Base-by-base conservation (phyloP, 1,139 yeast genomes). In the Hanseniaspora sp. region DNA sequence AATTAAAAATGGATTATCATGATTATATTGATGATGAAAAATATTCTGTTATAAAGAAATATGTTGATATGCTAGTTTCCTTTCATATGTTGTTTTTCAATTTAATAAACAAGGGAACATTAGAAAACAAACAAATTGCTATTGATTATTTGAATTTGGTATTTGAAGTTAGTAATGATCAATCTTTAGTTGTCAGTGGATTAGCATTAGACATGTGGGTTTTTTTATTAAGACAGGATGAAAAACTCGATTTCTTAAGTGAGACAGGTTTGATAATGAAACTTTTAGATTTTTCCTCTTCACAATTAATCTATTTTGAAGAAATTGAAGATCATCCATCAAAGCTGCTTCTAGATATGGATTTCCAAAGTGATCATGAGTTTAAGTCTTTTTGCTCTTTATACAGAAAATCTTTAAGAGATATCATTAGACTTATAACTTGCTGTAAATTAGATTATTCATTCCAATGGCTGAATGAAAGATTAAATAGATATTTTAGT, bases 171-270 rank as follows among this genome's bases (percentile, higher is more conserved):
- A 86, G 96, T 0, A 77, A 75, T 62, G 94, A 88, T 64, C 85
- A 88, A 38, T 85, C 95, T 62, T 74, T 92, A 57, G 84, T 92
- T n/a, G 82, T 92, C 3, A 84, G 95, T 54, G 96, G 96, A 0
- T 74, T 90, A 39, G 86, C 96, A 0, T 71, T 92, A 56, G 96
- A 90, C 64, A 85, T 92, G 72, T 94, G 98, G 98, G 90, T 95
- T 56, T 80, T 94, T 1, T 80, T 92, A 59, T 71, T 92, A 53
- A 76, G 98, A 62, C 80, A 82, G 56, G 96, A 88, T 61, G 90
- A 83, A 57, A 73, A 86, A 51, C 68, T 67, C 17, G 68, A 69
- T 6, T 55, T 63, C 33, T 65, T 71, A 29, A 71, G 70, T 65
- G 65, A 74, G 60, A 68, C 74, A 53, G 69, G 66, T 39, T 78